These are phyloP conservation scores for Nemania abortiva DNA, from an alignment of 2,329 filamentous ascomycete species.

Conservation along the genomic window DNA sequence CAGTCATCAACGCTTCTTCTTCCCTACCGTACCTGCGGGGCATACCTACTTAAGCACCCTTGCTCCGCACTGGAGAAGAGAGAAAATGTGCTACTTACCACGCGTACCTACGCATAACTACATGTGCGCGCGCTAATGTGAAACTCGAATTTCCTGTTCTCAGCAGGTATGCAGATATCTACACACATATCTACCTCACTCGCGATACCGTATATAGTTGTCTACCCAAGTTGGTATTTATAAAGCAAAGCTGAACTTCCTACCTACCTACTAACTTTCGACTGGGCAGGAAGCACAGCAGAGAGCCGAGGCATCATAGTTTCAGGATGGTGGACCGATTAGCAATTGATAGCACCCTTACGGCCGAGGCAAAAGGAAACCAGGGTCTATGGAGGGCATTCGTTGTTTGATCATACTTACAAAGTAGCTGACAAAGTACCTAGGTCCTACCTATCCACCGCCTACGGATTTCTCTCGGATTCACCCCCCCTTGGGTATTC, in stretches of 20 bases:
- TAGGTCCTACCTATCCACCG: not conserved
- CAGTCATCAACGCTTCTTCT: not conserved
- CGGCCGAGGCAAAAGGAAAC: conserved; percentile 12
- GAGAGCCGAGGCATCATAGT: conserved; percentile 17
- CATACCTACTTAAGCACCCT: not conserved
- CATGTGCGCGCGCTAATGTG: not conserved
- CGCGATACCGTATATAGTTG: too few relatives aligned
- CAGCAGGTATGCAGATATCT: not conserved
- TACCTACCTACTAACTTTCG: not conserved
- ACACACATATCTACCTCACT: not conserved
- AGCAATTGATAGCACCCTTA: not conserved
- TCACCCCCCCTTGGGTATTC: too few relatives aligned
- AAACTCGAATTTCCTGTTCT: not conserved
- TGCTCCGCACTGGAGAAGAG: not conserved
- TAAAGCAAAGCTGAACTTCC: too few relatives aligned
- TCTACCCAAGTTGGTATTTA: too few relatives aligned
- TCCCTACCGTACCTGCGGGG: not conserved
- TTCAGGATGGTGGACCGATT: conserved; percentile 32
- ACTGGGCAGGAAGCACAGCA: not conserved
- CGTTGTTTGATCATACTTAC: not conserved
- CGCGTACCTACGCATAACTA: not conserved
- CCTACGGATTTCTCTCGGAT: too few relatives aligned
- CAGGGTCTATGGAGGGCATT: not conserved
- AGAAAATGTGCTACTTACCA: not conserved
- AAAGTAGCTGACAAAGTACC: too few relatives aligned